Percentiles rank a stretch among this genome's conserved stretches.
Conservation (phyloP, 1,284 basidiomycete genomes). For the Baeospora myosura region DNA sequence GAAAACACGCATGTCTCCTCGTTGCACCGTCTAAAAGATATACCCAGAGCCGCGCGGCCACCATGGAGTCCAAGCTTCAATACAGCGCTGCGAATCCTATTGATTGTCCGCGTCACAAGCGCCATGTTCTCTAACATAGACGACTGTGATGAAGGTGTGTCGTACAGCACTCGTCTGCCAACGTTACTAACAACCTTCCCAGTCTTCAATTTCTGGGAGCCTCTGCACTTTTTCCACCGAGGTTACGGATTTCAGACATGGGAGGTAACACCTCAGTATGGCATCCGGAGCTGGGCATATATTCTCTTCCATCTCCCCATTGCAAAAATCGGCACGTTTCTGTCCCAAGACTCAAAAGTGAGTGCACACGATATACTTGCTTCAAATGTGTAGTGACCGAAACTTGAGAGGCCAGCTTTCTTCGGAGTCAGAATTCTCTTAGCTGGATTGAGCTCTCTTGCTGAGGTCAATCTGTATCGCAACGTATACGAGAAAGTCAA, state of each 20-base stretch:
- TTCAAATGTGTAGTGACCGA: constrained; percentile 7
- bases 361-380: constrained; percentile 11
- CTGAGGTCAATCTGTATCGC: constrained; percentile 84
- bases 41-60: constrained; percentile 51
- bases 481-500: constrained; percentile 79
- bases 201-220: constrained; percentile 99
- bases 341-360: constrained; percentile 48
- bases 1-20: constrained; percentile 9
- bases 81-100: constrained; percentile 74
- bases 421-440: constrained; percentile 83
- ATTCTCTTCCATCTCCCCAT: constrained; percentile 69
- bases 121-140: constrained; percentile 95
- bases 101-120: constrained; percentile 76
- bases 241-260: constrained; percentile 94
- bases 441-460: constrained; percentile 66
- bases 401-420: constrained; percentile 68
- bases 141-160: constrained; percentile 93
- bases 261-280: constrained; percentile 89
- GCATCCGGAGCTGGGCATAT: constrained; percentile 93
- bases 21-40: constrained; percentile 9
- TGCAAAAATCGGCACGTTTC: constrained; percentile 33
- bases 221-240: constrained; percentile 81
- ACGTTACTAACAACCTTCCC: constrained; percentile 8
- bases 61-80: constrained; percentile 84
- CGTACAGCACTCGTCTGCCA: constrained; percentile 3